Conservation (phyloP, 345 rosid species). For the Murraya koenigii region DNA sequence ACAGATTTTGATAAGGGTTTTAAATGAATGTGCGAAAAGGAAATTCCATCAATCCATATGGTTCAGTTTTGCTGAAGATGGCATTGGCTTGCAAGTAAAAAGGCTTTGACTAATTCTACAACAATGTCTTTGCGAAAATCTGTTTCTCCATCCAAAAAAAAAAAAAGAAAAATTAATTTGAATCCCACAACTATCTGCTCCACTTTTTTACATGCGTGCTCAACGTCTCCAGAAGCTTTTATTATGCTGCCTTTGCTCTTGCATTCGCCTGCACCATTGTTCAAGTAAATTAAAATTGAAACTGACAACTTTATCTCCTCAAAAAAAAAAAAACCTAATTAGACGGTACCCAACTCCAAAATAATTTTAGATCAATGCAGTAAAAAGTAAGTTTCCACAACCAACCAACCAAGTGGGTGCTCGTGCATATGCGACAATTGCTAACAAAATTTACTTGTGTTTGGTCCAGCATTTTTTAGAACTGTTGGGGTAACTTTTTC, state of each 20-base stretch:
- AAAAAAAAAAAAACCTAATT: too few relatives aligned
- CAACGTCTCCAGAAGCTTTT: constrained; percentile 59
- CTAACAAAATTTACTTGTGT: background rate
- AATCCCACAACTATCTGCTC: background rate
- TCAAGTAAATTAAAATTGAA: background rate
- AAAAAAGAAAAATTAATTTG: too few relatives aligned
- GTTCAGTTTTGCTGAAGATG: background rate
- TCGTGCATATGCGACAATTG: too few relatives aligned
- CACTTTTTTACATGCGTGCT: constrained; percentile 9
- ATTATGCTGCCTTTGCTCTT: constrained; percentile 73
- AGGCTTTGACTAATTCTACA: background rate
- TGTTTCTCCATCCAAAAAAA: background rate
- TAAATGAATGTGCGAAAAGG: background rate
- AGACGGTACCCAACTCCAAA: background rate
- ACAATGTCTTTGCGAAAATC: background rate
- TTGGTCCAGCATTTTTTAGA: background rate
- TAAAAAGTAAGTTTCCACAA: too few relatives aligned
- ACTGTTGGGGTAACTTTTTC: background rate
- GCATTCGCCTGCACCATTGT: constrained; percentile 60
- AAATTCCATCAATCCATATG: background rate
- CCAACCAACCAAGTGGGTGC: too few relatives aligned
- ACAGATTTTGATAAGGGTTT: background rate
- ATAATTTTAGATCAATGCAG: background rate
- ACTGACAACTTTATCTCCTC: background rate
- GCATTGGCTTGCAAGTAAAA: background rate